Base-by-base conservation (phyloP, 331 rosid species). In the Cydonia oblonga region DNA sequence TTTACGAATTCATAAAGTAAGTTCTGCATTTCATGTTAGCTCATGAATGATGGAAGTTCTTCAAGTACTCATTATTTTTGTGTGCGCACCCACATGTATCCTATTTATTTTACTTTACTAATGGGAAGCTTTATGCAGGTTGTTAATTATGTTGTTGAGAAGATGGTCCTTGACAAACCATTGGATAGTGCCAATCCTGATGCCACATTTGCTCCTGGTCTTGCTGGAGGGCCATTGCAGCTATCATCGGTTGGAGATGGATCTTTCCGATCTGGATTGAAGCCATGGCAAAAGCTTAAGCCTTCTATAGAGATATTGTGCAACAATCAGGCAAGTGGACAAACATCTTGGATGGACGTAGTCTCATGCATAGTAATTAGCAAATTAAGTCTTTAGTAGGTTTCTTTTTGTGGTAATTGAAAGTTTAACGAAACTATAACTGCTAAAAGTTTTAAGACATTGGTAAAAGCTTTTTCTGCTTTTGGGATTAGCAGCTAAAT, bases 151-250 rank as follows among this genome's bases (percentile, higher is more conserved):
- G 97, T 95, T 35, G 6, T 88, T 44, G 99, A 95, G 68, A 95
- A 91, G 88, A 88, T 91, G 97, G 90, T 95, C 75, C 97, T 95
- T 63, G 97, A 95, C 77, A 91, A 95, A 77, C 96, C 96, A 70
- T 52, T 82, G 85, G 99, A 91, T 73, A 75, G 80, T 74, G 70
- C 76, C 67, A 90, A 77, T 72, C 75, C 88, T 12, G 96, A 95
- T 61, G 83, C 89, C 59, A 75, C 85, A 66, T 87, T 87, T 82
- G 76, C 84, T 78, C 82, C 96, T 44, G 93, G 88, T 78, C 78
- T 87, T 79, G 76, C 82, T 74, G 96, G 88, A 70, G 84, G 92
- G 64, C 92, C 75, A 56, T 70, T 80, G 75, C 90, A 72, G 59
- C 80, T 73, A 42, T 83, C 84, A 72, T 72, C 78, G 44, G 74